A percentile compares a stretch with the other conserved stretches of the same genome.
These are phyloP conservation scores for Neurospora pannonica DNA, from an alignment of 495 filamentous ascomycete species.

Conservation along the genomic window DNA sequence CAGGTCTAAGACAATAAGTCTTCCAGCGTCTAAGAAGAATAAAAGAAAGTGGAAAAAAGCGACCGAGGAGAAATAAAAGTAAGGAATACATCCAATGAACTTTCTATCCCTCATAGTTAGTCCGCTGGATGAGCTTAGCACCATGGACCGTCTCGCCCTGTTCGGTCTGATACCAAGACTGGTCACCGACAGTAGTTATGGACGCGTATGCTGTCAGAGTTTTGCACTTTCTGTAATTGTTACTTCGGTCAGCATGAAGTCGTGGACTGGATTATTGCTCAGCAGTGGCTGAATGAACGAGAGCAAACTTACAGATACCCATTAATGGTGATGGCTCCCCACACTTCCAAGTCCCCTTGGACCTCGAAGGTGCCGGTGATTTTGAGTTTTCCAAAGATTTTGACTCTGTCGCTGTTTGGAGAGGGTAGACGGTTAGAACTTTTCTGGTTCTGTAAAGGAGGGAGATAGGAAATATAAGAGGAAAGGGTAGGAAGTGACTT, in stretches of 20 bases:
- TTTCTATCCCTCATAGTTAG: slow-evolving; percentile 16
- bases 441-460: background rate
- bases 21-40: background rate
- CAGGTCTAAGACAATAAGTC: background rate
- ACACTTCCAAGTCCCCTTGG: slow-evolving; percentile 28
- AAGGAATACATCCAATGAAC: background rate
- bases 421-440: background rate
- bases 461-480: too few species aligned
- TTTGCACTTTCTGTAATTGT: slow-evolving; percentile 24
- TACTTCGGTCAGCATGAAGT: background rate
- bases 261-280: background rate
- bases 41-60: background rate
- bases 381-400: slow-evolving; percentile 32
- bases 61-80: background rate
- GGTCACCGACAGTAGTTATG: slow-evolving; percentile 29
- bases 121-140: slow-evolving; percentile 23
- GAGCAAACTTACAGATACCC: slow-evolving; percentile 26
- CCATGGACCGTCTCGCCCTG: slow-evolving; percentile 26
- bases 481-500: background rate
- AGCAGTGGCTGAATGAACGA: background rate
- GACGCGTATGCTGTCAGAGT: slow-evolving; percentile 27
- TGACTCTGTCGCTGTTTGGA: slow-evolving; percentile 24
- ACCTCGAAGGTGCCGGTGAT: slow-evolving; percentile 25
- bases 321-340: slow-evolving; percentile 26
- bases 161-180: slow-evolving; percentile 27